Evolutionary conservation across 176 grass and related monocot genomes (phyloP), one percentile per base, ranked within the genome.

Genomic region (Carex myosuroides): DNA sequence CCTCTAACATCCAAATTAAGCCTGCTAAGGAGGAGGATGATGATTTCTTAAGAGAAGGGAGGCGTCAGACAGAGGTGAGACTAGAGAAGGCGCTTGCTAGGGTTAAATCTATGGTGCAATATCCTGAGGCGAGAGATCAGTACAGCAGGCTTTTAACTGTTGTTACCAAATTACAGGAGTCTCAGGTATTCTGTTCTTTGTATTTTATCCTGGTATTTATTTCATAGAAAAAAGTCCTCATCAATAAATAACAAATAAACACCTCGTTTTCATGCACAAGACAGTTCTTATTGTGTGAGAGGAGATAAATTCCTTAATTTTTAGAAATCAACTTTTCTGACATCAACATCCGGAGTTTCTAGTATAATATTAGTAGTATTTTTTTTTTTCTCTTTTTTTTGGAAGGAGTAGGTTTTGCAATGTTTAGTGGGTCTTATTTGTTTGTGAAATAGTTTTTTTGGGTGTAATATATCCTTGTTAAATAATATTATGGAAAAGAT

Each of bases 31-130:
- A 64, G 29, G 87, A 64, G 1, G 57, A 73, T 20, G 91, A 98
- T 83, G 91, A 91, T 86, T 98, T 98, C 90, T 81, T 98, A 32
- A 83, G 79, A 77, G 64, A 89, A 81, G 90, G 95, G 63, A 82
- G 92, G 82, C 89, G 81, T 78, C 95, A 94, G 55, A 90, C 92
- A 21, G 92, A 91, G 81, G 91, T 87, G 61, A 86, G 92, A n/a
- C 69, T 98, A 83, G 90, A 94, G 88, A 98, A 92, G 91, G 95
- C 92, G 80, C 92, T 98, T 84, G 86, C 91, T 13, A 94, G 95
- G 85, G 95, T 98, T 48, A 92, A 90, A 66, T 98, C 95, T 68
- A 98, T 98, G 95, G 91, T 80, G 83, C 92, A 89, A 54, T 87
- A 98, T 79, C 91, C 91, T 10, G 95, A 94, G 46, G 95, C 92